Evolutionary conservation across 225 moss, liverwort and hornwort genomes (phyloP), one percentile per base, ranked within the genome.

Genomic region (Bryoerythrophyllum caledonicum): DNA sequence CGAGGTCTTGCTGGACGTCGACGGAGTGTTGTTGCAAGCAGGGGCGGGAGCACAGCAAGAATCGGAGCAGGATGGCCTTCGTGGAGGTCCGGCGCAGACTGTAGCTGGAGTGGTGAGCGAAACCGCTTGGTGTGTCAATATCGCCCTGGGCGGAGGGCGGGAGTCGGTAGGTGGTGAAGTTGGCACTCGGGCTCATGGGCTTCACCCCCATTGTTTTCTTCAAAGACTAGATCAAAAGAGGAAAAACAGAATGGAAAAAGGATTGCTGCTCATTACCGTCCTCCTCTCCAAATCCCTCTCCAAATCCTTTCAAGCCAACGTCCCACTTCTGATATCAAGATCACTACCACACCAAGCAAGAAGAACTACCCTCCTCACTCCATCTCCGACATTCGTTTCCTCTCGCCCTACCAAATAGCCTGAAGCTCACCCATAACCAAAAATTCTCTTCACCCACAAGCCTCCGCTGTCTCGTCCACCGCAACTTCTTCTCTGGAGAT

Each of bases 31-130:
- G 75, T 62, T 89, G 82, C 1, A 86, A 70, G 81, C 81, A 77
- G 12, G 88, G 93, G 35, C 88, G 80, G 27, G 93, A 85, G 64
- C 90, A 91, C 23, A 86, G 78, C 73, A 92, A 53, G 25, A 93
- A 83, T 44, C 91, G 86, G 44, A 95, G 79, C 38, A 91, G 67
- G 11, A 86, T 85, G 68, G 38, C 38, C 38, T 38, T 65, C 51
- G 59, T 26, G 35, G 67, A 2, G 10, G 79, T 76, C 65, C 79
- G 75, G 17, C 81, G 73, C 13, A 76, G 78, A 55, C 40, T 52
- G 57, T 70, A 83, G 60, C 40, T 52, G 57, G 69, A 83, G 8
- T 80, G 63, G 59, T 71, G 78, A 35, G 6, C 60, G 13, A 75
- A 79, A 15, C 43, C 71, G 37, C 72, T 62, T 13, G 48, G 48